Conservation (phyloP, 2,329 filamentous ascomycete species). For the Emmonsiellopsis sp. region DNA sequence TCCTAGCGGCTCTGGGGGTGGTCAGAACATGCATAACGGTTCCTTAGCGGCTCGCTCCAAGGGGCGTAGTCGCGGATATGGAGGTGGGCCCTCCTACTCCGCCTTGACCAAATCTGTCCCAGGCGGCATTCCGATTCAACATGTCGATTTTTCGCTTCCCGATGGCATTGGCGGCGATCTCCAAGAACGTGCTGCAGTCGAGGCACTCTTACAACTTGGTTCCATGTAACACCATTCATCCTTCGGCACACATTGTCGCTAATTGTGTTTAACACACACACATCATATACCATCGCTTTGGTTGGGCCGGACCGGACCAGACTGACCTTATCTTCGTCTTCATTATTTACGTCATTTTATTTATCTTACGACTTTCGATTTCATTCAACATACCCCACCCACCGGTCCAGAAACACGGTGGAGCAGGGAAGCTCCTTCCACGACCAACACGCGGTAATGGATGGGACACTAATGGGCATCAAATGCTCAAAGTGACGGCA, state of each 20-base stretch:
- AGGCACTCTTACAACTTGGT: constrained; percentile 39
- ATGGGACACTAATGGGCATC: not conserved
- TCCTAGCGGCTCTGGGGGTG: constrained; percentile 36
- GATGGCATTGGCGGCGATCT: constrained; percentile 21
- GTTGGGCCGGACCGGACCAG: constrained; percentile 18
- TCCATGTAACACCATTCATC: constrained; percentile 33
- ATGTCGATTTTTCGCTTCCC: constrained; percentile 22
- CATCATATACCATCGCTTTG: constrained; percentile 6
- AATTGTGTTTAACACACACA: constrained; percentile 1
- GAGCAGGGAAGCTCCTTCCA: not conserved
- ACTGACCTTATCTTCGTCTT: constrained; percentile 1
- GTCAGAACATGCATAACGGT: constrained; percentile 10
- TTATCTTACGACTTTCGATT: constrained; percentile 2
- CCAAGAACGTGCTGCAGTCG: constrained; percentile 40
- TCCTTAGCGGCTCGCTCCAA: constrained; percentile 29
- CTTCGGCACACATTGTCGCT: constrained; percentile 6
- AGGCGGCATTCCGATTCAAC: constrained; percentile 24
- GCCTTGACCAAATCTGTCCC: constrained; percentile 33
- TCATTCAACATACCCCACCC: not conserved
- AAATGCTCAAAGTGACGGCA: not conserved
- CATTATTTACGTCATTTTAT: not conserved
- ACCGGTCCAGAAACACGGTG: not conserved
- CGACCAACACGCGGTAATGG: not conserved
- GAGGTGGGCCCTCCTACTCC: constrained; percentile 28
- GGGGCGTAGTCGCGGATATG: constrained; percentile 14